These are phyloP conservation scores for Akanthomyces uredinophilus DNA, from an alignment of 2,329 filamentous ascomycete genomes.

Conservation along the genomic window DNA sequence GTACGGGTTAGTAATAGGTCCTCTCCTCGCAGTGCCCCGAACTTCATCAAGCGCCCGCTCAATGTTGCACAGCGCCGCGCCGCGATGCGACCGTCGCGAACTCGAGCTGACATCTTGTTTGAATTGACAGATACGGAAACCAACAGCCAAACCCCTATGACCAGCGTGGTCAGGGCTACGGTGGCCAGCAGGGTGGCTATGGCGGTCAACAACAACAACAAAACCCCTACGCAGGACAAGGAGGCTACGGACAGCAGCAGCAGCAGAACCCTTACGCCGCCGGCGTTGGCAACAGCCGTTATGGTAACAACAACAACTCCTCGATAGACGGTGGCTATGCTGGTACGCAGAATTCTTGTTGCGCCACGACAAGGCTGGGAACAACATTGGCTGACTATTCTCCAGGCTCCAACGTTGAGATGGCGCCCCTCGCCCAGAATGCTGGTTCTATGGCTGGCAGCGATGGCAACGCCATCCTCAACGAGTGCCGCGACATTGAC, in stretches of 20 bases:
- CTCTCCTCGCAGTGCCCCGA: background rate
- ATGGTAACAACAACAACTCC: constrained; percentile 21
- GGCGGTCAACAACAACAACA: constrained; percentile 9
- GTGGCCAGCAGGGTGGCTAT: constrained; percentile 3
- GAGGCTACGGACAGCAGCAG: constrained; percentile 14
- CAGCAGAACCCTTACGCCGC: constrained; percentile 12
- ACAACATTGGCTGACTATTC: constrained; percentile 15
- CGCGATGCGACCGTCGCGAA: background rate
- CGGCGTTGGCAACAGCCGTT: constrained; percentile 18
- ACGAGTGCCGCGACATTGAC: constrained; percentile 79
- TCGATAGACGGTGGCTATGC: constrained; percentile 26
- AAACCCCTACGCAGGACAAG: constrained; percentile 10
- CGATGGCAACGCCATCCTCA: constrained; percentile 73
- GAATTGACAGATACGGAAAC: constrained; percentile 45
- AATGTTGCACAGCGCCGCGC: background rate
- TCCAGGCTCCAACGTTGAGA: constrained; percentile 57
- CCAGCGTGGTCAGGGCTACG: constrained; percentile 30
- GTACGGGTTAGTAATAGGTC: constrained; percentile 48
- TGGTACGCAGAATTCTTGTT: constrained; percentile 21
- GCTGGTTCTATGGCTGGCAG: constrained; percentile 40
- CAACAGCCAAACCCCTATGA: constrained; percentile 52
- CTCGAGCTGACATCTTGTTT: background rate
- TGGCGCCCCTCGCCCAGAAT: constrained; percentile 59
- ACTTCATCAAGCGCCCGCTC: background rate
- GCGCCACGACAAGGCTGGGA: background rate